A percentile compares a stretch with the other conserved stretches of the same genome.
Evolutionary conservation across 73 alveolate genomes (phyloP).

Genomic region (Diophrys appendiculata): DNA sequence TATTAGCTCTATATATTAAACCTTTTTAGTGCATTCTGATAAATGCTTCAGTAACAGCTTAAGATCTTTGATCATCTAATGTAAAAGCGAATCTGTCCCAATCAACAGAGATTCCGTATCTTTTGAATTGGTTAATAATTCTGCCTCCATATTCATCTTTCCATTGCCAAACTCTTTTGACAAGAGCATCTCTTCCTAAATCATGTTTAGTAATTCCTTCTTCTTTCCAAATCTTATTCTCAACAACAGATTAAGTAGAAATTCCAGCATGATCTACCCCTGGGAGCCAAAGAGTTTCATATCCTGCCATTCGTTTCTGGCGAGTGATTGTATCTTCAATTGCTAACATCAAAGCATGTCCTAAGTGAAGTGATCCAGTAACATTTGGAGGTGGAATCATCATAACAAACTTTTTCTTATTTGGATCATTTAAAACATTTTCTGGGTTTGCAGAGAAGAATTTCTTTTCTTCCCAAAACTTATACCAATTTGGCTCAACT

Average conservation of each 20-base stretch:
- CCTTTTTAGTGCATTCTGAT: conserved; percentile 94
- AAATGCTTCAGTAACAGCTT: conserved; percentile 95
- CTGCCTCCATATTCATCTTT: conserved; percentile 93
- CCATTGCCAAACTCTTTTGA: conserved; percentile 96
- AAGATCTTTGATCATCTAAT: conserved; percentile 76
- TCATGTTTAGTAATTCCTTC: conserved; percentile 86
- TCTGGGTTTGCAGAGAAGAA: conserved; percentile 87
- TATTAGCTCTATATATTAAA: conserved; percentile 92
- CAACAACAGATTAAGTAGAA: conserved; percentile 95
- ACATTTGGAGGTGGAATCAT: conserved; percentile 99
- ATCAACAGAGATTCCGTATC: conserved; percentile 93
- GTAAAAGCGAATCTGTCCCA: conserved; percentile 94
- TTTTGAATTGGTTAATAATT: conserved; percentile 82
- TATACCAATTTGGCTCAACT: not conserved
- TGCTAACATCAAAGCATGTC: conserved; percentile 85
- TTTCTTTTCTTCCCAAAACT: conserved; percentile 37
- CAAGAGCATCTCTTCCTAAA: conserved; percentile 90
- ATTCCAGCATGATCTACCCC: conserved; percentile 99
- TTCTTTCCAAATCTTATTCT: conserved; percentile 84
- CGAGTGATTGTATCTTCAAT: conserved; percentile 91
- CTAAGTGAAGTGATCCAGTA: conserved; percentile 98
- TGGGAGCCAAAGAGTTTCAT: conserved; percentile 91
- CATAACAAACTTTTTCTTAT: conserved; percentile 90
- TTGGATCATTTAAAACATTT: conserved; percentile 73
- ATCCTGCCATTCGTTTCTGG: conserved; percentile 91